phyloP scores from a whole-genome alignment of 2,329 filamentous ascomycete species.

The Neofusicoccum sp. region DNA sequence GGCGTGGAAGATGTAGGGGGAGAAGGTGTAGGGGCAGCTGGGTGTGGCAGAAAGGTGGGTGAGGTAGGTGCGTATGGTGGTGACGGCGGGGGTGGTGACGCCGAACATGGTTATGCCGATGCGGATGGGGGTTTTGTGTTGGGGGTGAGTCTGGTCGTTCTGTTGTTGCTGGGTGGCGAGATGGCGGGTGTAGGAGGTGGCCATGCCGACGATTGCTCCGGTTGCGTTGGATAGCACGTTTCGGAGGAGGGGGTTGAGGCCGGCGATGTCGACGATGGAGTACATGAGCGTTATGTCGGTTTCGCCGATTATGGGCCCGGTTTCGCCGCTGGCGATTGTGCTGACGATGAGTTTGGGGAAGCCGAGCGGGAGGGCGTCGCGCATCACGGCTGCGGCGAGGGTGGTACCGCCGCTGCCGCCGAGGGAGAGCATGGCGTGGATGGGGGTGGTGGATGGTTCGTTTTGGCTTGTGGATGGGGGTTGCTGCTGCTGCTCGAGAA shows the following conservation, averaged over 20 bases:
- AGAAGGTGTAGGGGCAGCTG: slow-evolving; percentile 35
- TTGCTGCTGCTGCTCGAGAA: slow-evolving; percentile 25
- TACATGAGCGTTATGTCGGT: slow-evolving; percentile 70
- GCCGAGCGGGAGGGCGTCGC: slow-evolving; percentile 59
- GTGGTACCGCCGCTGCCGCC: slow-evolving; percentile 65
- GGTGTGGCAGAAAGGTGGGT: slow-evolving; percentile 28
- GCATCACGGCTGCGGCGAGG: slow-evolving; percentile 61
- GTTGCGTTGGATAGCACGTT: slow-evolving; percentile 63
- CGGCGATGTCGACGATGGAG: slow-evolving; percentile 68
- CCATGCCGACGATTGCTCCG: slow-evolving; percentile 60
- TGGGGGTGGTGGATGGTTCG: slow-evolving; percentile 19
- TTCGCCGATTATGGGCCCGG: slow-evolving; percentile 63
- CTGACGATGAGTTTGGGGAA: slow-evolving; percentile 70
- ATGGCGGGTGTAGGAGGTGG: slow-evolving; percentile 40
- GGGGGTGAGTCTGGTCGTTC: not conserved
- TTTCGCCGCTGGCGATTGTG: slow-evolving; percentile 67
- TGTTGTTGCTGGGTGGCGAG: not conserved
- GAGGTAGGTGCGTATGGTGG: slow-evolving; percentile 55
- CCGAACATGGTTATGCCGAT: slow-evolving; percentile 73
- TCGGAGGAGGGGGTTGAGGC: slow-evolving; percentile 59
- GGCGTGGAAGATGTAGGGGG: slow-evolving; percentile 65
- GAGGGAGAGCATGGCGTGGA: slow-evolving; percentile 59
- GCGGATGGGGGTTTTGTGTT: slow-evolving; percentile 40
- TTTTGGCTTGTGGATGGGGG: not conserved
- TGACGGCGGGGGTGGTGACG: slow-evolving; percentile 66